Evolutionary conservation across 202 grass and related monocot species (phyloP).

Genomic region (Digitaria exilis): DNA sequence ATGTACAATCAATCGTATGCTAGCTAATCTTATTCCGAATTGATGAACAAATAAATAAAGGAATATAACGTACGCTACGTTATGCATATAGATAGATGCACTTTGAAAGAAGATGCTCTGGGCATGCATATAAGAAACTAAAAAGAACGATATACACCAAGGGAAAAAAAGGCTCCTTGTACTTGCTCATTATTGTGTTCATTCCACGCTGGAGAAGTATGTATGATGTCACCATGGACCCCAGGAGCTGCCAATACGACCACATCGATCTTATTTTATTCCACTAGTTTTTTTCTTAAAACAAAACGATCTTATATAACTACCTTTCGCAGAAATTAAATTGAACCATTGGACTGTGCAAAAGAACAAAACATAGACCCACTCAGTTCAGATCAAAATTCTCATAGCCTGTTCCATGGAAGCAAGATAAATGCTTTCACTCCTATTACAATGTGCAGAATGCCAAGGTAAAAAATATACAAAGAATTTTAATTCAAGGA

Average conservation of each 20-base stretch:
- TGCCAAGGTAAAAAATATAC: neutral
- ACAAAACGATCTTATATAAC: neutral
- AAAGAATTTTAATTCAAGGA: neutral
- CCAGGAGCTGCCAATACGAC: conserved; percentile 4
- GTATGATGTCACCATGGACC: conserved; percentile 39
- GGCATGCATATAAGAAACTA: conserved; percentile 23
- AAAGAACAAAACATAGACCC: neutral
- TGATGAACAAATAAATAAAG: conserved; percentile 23
- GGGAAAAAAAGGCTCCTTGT: conserved; percentile 28
- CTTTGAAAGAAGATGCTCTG: neutral
- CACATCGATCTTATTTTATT: conserved; percentile 31
- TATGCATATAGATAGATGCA: conserved; percentile 22
- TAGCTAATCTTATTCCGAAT: conserved; percentile 29
- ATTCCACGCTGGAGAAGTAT: conserved; percentile 30
- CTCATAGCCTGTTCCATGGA: neutral
- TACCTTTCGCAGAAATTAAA: conserved; percentile 20
- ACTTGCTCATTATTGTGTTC: conserved; percentile 48
- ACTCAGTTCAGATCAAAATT: conserved; percentile 31
- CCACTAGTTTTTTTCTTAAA: neutral
- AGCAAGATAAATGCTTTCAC: neutral
- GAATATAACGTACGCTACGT: neutral
- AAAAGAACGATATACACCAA: neutral
- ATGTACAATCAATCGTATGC: conserved; percentile 35
- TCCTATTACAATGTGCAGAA: conserved; percentile 1
- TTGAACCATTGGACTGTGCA: conserved; percentile 28